Evolutionary conservation across 225 moss, liverwort and hornwort species (phyloP), one percentile per base, ranked within the genome.

Genomic region (Thuidium tamariscinum): DNA sequence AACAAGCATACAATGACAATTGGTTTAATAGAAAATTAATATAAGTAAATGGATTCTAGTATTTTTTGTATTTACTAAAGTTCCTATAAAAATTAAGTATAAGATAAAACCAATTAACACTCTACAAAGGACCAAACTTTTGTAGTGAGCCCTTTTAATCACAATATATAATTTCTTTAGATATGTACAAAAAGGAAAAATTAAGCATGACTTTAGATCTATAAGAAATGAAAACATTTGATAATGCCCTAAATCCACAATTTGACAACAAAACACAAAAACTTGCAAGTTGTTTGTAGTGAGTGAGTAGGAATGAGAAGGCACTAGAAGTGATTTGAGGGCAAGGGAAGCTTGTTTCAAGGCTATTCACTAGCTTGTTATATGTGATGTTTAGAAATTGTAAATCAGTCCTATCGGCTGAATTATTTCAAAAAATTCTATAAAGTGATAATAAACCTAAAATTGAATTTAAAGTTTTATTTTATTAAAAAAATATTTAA

Each of bases 41-140:
- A 2, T 0, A 0, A 0, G 0, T 8, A 41, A 69, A 41, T 41
- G 26, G 1, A 5, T 41, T 69, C 5, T 0, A 0, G 0, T 5
- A 26, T 26, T 69, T 3, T 69, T 69, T 8, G 23, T 22, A 68
- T 68, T 13, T 14, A 7, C 13, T 25, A 13, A 0, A 23, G 0
- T 25, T 68, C 13, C 25, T 8, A 41, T 25, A 41, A 41, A 41
- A 69, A 13, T 25, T 0, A 2, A 1, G 0, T 69, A 12, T 8
- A 25, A 1, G 7, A 69, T 8, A 39, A 39, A 66, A 13, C 7
- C 7, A 37, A 37, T 37, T 3, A 23, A 68, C 13, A 37, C 2
- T 7, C 2, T 37, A 0, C 11, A 39, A 13, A 39, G 23, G 7
- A 7, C 68, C 36, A 39, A 6, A 23, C 13, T 7, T 68, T 7